Conservation (phyloP, 2,329 filamentous ascomycete genomes). For the Chaetomiaceae sp. region DNA sequence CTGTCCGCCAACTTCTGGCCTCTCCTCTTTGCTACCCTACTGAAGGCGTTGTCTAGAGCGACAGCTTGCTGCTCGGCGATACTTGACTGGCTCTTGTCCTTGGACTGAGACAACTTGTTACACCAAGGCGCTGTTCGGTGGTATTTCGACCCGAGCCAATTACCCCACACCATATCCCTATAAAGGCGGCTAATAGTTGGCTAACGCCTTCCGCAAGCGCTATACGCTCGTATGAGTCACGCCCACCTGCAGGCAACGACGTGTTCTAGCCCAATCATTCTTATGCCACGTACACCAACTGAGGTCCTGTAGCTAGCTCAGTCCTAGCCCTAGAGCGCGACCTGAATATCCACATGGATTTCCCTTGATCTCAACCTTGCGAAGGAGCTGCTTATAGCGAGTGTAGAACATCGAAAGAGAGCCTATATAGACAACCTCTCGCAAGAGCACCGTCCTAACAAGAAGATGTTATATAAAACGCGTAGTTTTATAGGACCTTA, state of each 20-base stretch:
- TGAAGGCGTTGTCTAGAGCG: not conserved
- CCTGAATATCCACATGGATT: not conserved
- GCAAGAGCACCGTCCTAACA: not conserved
- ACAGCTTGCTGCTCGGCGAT: slow-evolving; percentile 1
- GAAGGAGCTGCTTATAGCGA: not conserved
- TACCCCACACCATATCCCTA: too few species aligned
- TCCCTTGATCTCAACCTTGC: not conserved
- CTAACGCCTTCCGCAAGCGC: too few species aligned
- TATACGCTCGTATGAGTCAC: not conserved
- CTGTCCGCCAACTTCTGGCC: not conserved
- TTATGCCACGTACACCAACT: not conserved
- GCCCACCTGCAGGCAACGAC: not conserved
- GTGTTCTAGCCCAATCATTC: not conserved
- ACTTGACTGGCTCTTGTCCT: not conserved
- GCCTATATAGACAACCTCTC: not conserved
- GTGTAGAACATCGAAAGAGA: not conserved
- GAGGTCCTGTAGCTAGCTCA: not conserved
- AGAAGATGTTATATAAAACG: too few species aligned
- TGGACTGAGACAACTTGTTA: too few species aligned
- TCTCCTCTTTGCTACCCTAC: slow-evolving; percentile 1
- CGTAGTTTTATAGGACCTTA: too few species aligned
- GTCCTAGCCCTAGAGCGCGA: not conserved
- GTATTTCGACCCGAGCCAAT: too few species aligned
- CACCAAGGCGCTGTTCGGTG: too few species aligned
- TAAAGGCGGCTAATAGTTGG: too few species aligned